Percentiles rank a stretch among this genome's conserved stretches.
These are phyloP conservation scores for Penicillium frequentans DNA, from an alignment of 2,329 filamentous ascomycete species.

Conservation along the genomic window DNA sequence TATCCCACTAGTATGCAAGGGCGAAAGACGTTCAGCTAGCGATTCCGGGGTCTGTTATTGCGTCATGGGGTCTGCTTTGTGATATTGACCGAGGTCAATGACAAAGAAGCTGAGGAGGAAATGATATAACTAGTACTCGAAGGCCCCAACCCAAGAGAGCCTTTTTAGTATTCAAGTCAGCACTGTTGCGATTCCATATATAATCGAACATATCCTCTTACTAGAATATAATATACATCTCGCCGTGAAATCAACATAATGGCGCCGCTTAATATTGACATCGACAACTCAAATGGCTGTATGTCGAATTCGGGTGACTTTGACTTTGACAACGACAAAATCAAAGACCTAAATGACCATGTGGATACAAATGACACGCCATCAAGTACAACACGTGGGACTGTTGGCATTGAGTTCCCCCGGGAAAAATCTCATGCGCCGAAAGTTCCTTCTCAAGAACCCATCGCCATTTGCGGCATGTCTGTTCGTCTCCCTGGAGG, in stretches of 20 bases:
- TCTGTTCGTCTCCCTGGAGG: constrained; percentile 24
- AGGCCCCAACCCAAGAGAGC: background rate
- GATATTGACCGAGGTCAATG: background rate
- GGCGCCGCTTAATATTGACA: background rate
- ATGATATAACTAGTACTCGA: background rate
- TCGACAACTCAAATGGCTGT: background rate
- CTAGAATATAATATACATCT: background rate
- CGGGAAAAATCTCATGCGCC: background rate
- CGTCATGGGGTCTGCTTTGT: background rate
- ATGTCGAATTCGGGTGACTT: background rate
- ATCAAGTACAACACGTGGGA: background rate
- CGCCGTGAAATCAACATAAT: background rate
- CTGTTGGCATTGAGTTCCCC: background rate
- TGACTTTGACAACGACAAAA: background rate
- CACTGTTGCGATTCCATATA: no score
- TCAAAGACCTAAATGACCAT: background rate
- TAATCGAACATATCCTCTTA: no score
- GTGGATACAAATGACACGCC: background rate
- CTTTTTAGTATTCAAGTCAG: background rate
- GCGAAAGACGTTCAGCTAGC: background rate
- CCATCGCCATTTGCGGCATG: constrained; percentile 27
- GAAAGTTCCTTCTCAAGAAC: background rate
- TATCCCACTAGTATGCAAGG: background rate
- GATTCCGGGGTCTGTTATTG: background rate
- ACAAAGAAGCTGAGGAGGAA: background rate